Evolutionary conservation across 192 early-diverging fungal genomes (phyloP).

Genomic region (Diversispora eburnea): DNA sequence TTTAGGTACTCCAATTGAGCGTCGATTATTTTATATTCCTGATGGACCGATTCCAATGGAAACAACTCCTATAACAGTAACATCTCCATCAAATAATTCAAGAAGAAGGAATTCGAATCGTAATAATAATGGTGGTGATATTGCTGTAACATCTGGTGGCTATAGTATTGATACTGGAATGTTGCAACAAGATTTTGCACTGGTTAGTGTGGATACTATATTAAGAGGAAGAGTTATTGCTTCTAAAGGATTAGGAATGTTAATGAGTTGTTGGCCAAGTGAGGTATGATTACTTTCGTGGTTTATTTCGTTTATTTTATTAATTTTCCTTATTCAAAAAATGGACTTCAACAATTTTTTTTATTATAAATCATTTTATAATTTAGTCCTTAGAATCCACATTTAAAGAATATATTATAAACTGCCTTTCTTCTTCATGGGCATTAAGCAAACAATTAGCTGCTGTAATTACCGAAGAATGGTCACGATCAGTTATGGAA

Average conservation of each 20-base stretch:
- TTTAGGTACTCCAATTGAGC: conserved; percentile 75
- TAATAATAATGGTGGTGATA: conserved; percentile 1
- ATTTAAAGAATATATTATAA: conserved; percentile 53
- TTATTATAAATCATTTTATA: conserved; percentile 2
- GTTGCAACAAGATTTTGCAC: conserved; percentile 84
- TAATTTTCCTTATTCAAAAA: not conserved
- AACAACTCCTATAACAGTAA: conserved; percentile 12
- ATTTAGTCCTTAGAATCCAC: conserved; percentile 38
- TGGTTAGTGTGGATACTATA: conserved; percentile 72
- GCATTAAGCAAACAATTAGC: conserved; percentile 76
- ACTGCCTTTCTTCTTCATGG: conserved; percentile 65
- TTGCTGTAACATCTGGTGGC: not conserved
- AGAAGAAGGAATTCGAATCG: conserved; percentile 22
- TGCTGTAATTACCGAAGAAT: conserved; percentile 76
- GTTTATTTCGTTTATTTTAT: not conserved
- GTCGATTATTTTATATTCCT: conserved; percentile 40
- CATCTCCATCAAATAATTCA: conserved; percentile 1
- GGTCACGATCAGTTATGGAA: conserved; percentile 56
- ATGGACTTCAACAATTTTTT: not conserved
- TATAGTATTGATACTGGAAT: conserved; percentile 89
- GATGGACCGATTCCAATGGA: conserved; percentile 26
- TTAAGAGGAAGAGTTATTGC: conserved; percentile 77
- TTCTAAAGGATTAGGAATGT: conserved; percentile 73
- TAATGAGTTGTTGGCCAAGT: conserved; percentile 58
- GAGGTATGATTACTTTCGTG: conserved; percentile 18